Evolutionary conservation across 2,329 filamentous ascomycete genomes (phyloP).

Genomic region (Ophiostoma fasciatum): DNA sequence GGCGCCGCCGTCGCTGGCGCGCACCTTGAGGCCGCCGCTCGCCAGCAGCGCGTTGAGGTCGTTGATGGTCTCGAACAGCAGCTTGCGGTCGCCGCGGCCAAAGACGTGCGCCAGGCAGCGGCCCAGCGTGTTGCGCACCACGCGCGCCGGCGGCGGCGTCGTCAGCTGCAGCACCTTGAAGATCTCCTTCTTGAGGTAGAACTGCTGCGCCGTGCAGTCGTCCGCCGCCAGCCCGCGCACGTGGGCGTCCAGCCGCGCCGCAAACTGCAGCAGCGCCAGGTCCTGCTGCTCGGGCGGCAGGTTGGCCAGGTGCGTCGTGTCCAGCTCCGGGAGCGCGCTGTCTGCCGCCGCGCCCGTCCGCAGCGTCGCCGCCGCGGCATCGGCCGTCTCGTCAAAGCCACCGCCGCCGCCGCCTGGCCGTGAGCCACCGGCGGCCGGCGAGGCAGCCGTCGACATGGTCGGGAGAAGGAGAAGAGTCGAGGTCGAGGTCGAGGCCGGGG

Average conservation of each 20-base stretch:
- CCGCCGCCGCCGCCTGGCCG: conserved; percentile 7
- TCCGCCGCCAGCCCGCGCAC: conserved; percentile 60
- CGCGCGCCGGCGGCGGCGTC: conserved; percentile 68
- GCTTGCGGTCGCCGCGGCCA: conserved; percentile 70
- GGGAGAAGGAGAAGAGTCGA: too few relatives aligned
- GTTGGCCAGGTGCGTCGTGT: conserved; percentile 75
- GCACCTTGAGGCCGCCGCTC: conserved; percentile 59
- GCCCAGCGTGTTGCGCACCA: conserved; percentile 80
- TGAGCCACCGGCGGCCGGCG: conserved; percentile 5
- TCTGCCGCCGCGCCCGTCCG: conserved; percentile 15
- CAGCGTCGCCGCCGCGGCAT: conserved; percentile 18
- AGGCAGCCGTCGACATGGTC: conserved; percentile 11
- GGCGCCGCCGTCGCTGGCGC: conserved; percentile 47
- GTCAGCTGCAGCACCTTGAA: conserved; percentile 80
- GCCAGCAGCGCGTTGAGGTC: conserved; percentile 56
- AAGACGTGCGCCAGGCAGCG: conserved; percentile 74
- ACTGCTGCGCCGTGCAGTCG: conserved; percentile 75
- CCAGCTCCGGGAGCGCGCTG: conserved; percentile 58
- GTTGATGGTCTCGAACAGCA: conserved; percentile 88
- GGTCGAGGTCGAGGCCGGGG: too few relatives aligned
- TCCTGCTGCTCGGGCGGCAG: conserved; percentile 92
- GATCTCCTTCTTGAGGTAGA: conserved; percentile 84
- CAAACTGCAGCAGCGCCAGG: conserved; percentile 80
- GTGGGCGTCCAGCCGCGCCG: conserved; percentile 68
- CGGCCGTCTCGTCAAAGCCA: conserved; percentile 7